Evolutionary conservation across 352 stramenopile genomes (phyloP), one percentile per base, ranked within the genome.

Genomic region (Lagenidium giganteum): DNA sequence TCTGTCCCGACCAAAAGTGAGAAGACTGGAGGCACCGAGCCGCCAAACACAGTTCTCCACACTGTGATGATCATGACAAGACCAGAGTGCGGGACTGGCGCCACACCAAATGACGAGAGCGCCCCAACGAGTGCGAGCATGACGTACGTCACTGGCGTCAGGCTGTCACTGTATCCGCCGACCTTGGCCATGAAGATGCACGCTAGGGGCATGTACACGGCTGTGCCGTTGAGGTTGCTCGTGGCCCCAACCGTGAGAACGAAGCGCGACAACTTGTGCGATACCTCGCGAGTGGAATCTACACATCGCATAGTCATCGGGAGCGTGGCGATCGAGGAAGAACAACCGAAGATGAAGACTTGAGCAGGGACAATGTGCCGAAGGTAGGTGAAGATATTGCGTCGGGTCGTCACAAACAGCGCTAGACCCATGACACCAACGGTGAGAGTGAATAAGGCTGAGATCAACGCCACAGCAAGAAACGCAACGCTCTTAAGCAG

Each of bases 11-110:
- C 75, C 12, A 90, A 32, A 42, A 87, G 67, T 8, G 68, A 71
- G 46, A 93, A 90, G 7, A 70, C 69, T 9, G 69, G 50, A 1
- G 77, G 80, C 29, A 89, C 36, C 8, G 78, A 53, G 7, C 64
- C 42, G 8, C 61, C 55, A 31, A 88, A 88, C 12, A 87, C 74
- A 11, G 77, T 87, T 20, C 64, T 56, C 74, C 77, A 90, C 13
- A 90, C 69, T 4, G 74, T 93, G 39, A 93, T 77, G 21, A 82
- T 63, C 72, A 88, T 87, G 20, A 87, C 77, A n/a, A 93, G 57
- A 6, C 70, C 75, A 31, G 77, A 68, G 51, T 87, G 67, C 12
- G 80, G 77, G 28, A 93, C 75, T 16, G 77, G 77, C 35, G 80
- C 75, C 2, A 86, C 76, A 20, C 75, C 75, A 20, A 83, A 80